Percentiles rank a stretch among this genome's conserved stretches.
phyloP scores from a whole-genome alignment of 2,329 filamentous ascomycete species.

The Calonectria leucothoes region DNA sequence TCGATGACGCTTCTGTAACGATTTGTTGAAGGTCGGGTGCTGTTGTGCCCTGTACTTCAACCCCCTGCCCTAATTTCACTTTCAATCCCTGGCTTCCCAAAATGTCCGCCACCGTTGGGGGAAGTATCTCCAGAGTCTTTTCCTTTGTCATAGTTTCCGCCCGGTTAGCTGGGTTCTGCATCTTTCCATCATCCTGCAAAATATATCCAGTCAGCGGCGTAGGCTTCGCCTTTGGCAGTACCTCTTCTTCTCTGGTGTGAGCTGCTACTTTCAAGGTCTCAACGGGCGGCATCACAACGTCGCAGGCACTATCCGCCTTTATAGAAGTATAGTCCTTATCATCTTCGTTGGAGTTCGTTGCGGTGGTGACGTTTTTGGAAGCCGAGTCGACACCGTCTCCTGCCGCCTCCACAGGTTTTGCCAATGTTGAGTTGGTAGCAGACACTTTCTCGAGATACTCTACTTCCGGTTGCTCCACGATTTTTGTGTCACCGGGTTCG shows the following conservation, averaged over 20 bases:
- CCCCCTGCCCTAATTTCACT: slow-evolving; percentile 23
- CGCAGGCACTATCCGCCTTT: slow-evolving; percentile 18
- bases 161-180: slow-evolving; percentile 9
- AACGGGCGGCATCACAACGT: slow-evolving; percentile 18
- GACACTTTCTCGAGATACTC: not conserved
- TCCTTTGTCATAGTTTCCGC: slow-evolving; percentile 7
- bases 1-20: slow-evolving; percentile 24
- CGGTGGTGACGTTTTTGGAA: not conserved
- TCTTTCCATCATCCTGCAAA: not conserved
- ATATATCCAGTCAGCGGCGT: not conserved
- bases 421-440: not conserved
- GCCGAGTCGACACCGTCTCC: not conserved
- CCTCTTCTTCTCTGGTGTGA: not conserved
- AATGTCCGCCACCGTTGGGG: not conserved
- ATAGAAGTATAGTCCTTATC: slow-evolving; percentile 12
- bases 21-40: slow-evolving; percentile 37
- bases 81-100: slow-evolving; percentile 18
- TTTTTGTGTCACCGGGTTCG: not conserved
- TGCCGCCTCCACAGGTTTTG: not conserved
- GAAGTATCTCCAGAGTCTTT: slow-evolving; percentile 14
- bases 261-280: not conserved
- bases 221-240: not conserved
- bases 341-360: not conserved
- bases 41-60: slow-evolving; percentile 38
- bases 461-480: not conserved